Base-by-base conservation (phyloP, 495 filamentous ascomycete species). In the Penicillium cinerascens region DNA sequence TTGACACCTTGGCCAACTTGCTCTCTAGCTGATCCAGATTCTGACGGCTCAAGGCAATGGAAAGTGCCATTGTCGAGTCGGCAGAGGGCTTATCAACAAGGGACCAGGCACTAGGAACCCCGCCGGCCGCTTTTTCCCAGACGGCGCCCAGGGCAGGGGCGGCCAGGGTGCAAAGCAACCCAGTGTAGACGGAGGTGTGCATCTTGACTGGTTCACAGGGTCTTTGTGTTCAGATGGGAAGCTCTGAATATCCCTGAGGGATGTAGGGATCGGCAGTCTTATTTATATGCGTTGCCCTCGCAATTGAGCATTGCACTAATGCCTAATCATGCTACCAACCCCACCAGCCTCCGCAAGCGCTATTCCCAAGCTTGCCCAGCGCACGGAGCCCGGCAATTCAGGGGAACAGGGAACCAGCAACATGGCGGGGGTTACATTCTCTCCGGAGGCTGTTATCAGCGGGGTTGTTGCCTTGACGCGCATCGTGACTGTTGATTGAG, bases 1-100 rank as follows among this genome's bases (percentile, higher is more conserved):
- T 82, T 0, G 82, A 83, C 18, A 86, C 69, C 39, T 78, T 71
- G 20, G 75, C 63, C 49, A 84, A 64, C 38, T 73, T 76, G 29
- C 72, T 69, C 66, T 83, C 77, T 7, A 86, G 62, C 46, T 80
- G 76, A n/a, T 72, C 76, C 9, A 79, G 54, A 42, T 77, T 81
- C 54, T 80, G 69, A 58, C 76, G 72, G 15, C 51, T 56, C 27
- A 79, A 61, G 29, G 67, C 74, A 53, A 80, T 67, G 16, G 67
- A 65, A 33, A 81, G 57, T 0, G 51, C 18, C 37, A 62, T 62
- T 11, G 51, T 52, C 4, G 51, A 49, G 49, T 53, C 39, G 0
- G 38, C 29, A 13, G 55, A 29, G 17, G 59, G 59, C 21, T 39
- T 44, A 7, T 44, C 38, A 9, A 52, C 39, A 41, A 52, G 51